Evolutionary conservation across 2,329 filamentous ascomycete genomes (phyloP).

Genomic region (Penicillium hesseltinei): DNA sequence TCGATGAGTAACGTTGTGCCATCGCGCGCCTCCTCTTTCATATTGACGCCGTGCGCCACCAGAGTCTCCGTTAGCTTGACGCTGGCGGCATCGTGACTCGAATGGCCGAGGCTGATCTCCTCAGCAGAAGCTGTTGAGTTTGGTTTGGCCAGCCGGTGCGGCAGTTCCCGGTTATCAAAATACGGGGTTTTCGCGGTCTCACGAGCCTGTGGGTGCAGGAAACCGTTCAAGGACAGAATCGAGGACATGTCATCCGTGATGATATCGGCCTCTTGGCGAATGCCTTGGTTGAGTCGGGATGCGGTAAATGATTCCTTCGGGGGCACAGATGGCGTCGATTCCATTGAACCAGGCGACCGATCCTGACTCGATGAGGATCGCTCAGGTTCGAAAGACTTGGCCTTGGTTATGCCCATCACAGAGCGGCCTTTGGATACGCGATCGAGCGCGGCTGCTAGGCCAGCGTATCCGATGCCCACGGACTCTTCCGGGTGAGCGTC

Average conservation of each 20-base stretch:
- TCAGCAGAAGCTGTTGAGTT: background rate
- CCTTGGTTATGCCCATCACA: slow-evolving; percentile 28
- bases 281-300: slow-evolving; percentile 8
- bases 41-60: slow-evolving; percentile 60
- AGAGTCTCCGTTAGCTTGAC: slow-evolving; percentile 59
- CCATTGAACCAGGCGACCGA: background rate
- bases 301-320: slow-evolving; percentile 22
- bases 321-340: slow-evolving; percentile 23
- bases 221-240: slow-evolving; percentile 27
- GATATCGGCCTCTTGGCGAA: slow-evolving; percentile 9
- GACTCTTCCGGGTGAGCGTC: slow-evolving; percentile 58
- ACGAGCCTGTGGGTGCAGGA: slow-evolving; percentile 14
- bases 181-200: slow-evolving; percentile 4
- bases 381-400: slow-evolving; percentile 20
- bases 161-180: background rate
- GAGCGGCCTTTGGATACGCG: slow-evolving; percentile 39
- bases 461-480: slow-evolving; percentile 65
- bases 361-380: slow-evolving; percentile 3
- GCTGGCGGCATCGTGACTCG: slow-evolving; percentile 32
- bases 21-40: slow-evolving; percentile 53
- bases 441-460: slow-evolving; percentile 63
- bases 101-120: slow-evolving; percentile 2
- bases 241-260: slow-evolving; percentile 32
- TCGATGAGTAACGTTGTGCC: slow-evolving; percentile 62
- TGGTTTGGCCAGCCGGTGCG: background rate